Evolutionary conservation across 139 green algal species (phyloP).

Genomic region (Haematococcus lacustris): DNA sequence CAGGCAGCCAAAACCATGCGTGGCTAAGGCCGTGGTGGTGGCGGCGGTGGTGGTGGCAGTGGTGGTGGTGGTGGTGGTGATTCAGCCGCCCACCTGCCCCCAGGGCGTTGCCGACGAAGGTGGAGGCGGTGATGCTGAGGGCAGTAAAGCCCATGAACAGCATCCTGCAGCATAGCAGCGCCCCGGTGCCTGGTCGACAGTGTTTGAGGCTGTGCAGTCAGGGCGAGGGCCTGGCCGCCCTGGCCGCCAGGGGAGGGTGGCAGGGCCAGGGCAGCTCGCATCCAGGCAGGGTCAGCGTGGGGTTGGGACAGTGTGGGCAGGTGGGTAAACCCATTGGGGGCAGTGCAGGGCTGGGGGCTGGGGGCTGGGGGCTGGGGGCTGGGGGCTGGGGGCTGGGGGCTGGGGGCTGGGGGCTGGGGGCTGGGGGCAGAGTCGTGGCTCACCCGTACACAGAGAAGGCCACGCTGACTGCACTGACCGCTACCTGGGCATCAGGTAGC

Average conservation of each 20-base stretch:
- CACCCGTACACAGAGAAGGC: constrained; percentile 34
- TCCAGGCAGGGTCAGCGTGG: neutral
- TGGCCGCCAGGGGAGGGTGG: neutral
- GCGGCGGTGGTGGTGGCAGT: neutral
- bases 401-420: too few species aligned
- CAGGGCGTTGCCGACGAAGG: constrained; percentile 38
- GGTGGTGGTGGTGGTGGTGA: too few species aligned
- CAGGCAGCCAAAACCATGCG: neutral
- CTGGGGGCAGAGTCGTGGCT: too few species aligned
- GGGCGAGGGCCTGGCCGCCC: neutral
- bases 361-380: too few species aligned
- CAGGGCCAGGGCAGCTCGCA: neutral
- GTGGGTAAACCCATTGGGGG: too few species aligned
- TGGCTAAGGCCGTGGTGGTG: neutral
- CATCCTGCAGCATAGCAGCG: constrained; percentile 3
- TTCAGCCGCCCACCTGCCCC: constrained; percentile 28
- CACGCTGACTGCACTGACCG: constrained; percentile 29
- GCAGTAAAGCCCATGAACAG: constrained; percentile 35
- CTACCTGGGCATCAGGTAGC: constrained; percentile 18
- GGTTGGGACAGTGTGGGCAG: too few species aligned
- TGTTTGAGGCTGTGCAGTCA: neutral
- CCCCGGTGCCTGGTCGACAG: neutral
- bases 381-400: too few species aligned
- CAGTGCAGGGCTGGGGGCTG: too few species aligned
- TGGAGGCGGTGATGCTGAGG: constrained; percentile 19